These are phyloP conservation scores for Simplicillium sp. DNA, from an alignment of 2,329 filamentous ascomycete species.

Conservation along the genomic window DNA sequence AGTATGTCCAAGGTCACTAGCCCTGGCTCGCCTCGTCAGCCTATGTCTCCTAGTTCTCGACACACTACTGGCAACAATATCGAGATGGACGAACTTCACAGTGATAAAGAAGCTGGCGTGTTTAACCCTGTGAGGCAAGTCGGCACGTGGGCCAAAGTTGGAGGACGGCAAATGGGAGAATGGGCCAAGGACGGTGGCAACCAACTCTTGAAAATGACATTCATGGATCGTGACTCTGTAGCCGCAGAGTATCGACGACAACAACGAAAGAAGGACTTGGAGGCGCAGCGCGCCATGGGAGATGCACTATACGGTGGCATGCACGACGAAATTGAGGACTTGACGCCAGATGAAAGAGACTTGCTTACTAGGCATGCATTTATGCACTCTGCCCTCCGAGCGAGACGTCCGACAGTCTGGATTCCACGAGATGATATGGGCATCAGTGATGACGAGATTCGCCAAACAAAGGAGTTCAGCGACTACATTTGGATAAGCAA, in stretches of 20 bases:
- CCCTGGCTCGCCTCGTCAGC: not conserved
- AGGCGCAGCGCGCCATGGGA: constrained; percentile 64
- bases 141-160: constrained; percentile 32
- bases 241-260: constrained; percentile 38
- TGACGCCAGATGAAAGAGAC: constrained; percentile 84
- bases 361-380: constrained; percentile 79
- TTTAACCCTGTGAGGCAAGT: constrained; percentile 38
- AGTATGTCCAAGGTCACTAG: constrained; percentile 22
- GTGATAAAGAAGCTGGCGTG: constrained; percentile 13
- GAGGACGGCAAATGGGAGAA: constrained; percentile 15
- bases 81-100: constrained; percentile 29
- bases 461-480: constrained; percentile 65
- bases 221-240: constrained; percentile 17
- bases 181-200: constrained; percentile 35
- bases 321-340: constrained; percentile 88
- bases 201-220: constrained; percentile 34
- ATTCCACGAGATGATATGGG: constrained; percentile 86
- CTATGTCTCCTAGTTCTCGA: too few relatives aligned
- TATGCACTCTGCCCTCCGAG: constrained; percentile 78
- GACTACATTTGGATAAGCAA: constrained; percentile 89
- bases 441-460: constrained; percentile 84
- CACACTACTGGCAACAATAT: constrained; percentile 15
- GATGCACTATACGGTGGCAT: constrained; percentile 79
- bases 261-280: constrained; percentile 51
- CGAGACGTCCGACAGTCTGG: constrained; percentile 83